Evolutionary conservation across 2,329 filamentous ascomycete genomes (phyloP).

Genomic region (Periconia digitata): DNA sequence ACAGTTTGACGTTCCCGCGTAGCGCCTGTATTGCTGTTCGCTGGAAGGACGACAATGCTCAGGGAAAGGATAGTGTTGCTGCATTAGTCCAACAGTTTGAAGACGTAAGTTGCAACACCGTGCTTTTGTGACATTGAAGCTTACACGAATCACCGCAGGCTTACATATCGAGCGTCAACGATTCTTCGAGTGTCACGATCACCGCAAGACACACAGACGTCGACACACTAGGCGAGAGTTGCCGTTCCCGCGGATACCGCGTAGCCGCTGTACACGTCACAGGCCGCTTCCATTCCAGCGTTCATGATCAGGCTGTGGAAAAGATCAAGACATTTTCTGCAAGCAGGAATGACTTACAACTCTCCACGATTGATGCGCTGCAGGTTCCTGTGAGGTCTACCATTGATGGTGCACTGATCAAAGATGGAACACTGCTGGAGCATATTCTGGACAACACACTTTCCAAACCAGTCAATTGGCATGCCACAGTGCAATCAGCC

Average conservation of each 20-base stretch:
- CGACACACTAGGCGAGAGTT: neutral
- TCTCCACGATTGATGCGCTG: neutral
- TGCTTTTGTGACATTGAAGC: neutral
- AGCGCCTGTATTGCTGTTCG: neutral
- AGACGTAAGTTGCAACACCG: neutral
- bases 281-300: neutral
- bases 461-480: neutral
- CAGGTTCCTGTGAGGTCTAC: neutral
- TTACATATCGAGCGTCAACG: constrained; percentile 1
- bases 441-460: constrained; percentile 1
- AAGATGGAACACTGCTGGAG: neutral
- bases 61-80: neutral
- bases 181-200: neutral
- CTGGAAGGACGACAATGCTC: neutral
- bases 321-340: neutral
- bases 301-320: neutral
- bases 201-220: neutral
- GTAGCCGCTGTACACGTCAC: neutral
- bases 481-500: neutral
- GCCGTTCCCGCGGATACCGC: neutral
- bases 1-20: neutral
- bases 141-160: neutral
- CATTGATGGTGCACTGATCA: neutral
- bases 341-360: neutral
- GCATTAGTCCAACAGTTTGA: neutral